Conservation (phyloP, 2,329 filamentous ascomycete species). For the Aspergillus nomiae region DNA sequence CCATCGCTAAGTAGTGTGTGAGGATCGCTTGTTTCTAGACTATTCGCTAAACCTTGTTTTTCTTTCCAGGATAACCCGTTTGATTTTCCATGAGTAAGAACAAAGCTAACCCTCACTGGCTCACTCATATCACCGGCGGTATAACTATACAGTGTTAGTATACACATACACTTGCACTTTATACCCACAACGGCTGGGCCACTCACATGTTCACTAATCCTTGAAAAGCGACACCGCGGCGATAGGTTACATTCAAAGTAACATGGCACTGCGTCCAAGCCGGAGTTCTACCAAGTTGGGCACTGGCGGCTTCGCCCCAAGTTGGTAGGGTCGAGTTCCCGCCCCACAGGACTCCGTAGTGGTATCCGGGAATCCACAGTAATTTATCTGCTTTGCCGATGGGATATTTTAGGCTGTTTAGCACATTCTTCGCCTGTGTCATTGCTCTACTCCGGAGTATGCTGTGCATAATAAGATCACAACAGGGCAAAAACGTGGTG, state of each 20-base stretch:
- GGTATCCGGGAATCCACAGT: not conserved
- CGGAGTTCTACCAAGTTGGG: not conserved
- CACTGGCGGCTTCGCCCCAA: not conserved
- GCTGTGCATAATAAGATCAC: not conserved
- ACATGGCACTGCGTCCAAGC: not conserved
- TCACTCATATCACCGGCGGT: too few relatives aligned
- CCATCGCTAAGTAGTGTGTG: not conserved
- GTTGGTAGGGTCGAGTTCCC: not conserved
- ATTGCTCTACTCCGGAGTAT: not conserved
- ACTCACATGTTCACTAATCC: not conserved
- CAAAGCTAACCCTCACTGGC: too few relatives aligned
- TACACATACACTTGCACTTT: not conserved
- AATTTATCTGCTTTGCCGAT: constrained; percentile 1
- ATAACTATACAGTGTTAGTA: too few relatives aligned
- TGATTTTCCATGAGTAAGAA: too few relatives aligned
- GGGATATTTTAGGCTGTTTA: not conserved
- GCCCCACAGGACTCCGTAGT: not conserved
- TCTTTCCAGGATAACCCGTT: not conserved
- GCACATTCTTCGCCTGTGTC: not conserved
- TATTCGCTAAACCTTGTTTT: not conserved
- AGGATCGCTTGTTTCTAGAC: not conserved
- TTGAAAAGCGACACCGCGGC: not conserved
- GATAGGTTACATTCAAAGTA: not conserved
- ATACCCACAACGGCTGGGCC: not conserved
- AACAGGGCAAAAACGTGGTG: not conserved